phyloP scores from a whole-genome alignment of 2,329 filamentous ascomycete genomes.

The Sclerotinia spermophila region DNA sequence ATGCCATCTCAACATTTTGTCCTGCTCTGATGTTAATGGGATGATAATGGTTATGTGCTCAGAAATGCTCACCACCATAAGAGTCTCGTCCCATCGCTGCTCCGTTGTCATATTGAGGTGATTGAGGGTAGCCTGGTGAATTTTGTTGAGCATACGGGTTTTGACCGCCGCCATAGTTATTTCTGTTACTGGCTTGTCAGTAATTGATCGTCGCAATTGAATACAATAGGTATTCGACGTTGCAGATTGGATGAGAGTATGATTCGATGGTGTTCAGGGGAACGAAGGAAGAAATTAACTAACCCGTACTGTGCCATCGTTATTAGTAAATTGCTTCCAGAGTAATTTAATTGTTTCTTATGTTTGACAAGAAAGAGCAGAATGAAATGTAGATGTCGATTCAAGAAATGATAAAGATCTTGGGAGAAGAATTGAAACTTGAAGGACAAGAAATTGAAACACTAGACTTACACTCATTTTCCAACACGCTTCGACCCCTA shows the following conservation, averaged over 20 bases:
- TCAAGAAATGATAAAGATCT: background rate
- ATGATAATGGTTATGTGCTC: accelerated
- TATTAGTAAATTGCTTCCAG: constrained; percentile 25
- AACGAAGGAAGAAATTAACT: constrained; percentile 25
- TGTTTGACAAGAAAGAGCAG: background rate
- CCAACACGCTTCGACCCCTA: constrained; percentile 10
- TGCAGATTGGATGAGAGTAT: background rate
- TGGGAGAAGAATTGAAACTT: constrained; percentile 23
- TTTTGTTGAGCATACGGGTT: constrained; percentile 51
- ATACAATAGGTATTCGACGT: background rate
- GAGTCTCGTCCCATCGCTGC: constrained; percentile 40
- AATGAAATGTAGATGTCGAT: background rate
- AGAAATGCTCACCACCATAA: constrained; percentile 38
- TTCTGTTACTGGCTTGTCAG: background rate
- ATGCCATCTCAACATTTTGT: constrained; percentile 64
- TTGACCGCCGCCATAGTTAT: background rate
- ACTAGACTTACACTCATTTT: constrained; percentile 35
- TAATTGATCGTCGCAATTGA: background rate
- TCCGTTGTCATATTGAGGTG: constrained; percentile 39
- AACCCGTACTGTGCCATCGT: constrained; percentile 37
- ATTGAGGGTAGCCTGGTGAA: background rate
- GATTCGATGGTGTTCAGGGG: background rate
- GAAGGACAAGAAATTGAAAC: constrained; percentile 27
- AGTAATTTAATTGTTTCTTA: constrained; percentile 6
- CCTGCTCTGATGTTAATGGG: constrained; percentile 24